Base-by-base conservation (phyloP, 768 basidiomycete species). In the Pisolithus microcarpus region DNA sequence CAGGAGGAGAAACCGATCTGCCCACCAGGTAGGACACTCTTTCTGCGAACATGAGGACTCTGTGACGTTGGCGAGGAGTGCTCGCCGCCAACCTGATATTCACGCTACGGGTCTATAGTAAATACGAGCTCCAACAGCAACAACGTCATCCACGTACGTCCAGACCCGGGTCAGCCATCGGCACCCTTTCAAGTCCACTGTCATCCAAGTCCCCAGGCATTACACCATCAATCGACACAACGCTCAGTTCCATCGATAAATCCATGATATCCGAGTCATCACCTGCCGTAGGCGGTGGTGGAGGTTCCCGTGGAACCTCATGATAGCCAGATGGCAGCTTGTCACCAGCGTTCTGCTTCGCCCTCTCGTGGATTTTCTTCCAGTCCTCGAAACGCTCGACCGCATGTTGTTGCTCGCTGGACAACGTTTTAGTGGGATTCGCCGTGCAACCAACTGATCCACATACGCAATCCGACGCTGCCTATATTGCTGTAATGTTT, bases 401-500 rank as follows among this genome's bases (percentile, higher is more conserved):
- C 28, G 90, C 87, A 56, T 85, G 84, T 61, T 94, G 84, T 67
- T 89, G 85, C 57, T 97, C 94, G 42, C 95, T 97, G 65, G 28
- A n/a, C 46, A 46, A 44, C 28, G 7, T 24, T 16, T 19, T 16
- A 16, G 36, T 65, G 37, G 58, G 47, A 10, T 38, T 4, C 21
- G 23, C 48, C 19, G 7, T 19, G n/a, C n/a, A 51, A 46, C 26
- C 40, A 51, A 10, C 18, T 49, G 13, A 21, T 39, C 34, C 13
- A 80, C 92, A 51, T 58, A 96, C 94, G 85, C 82, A 43, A 86
- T 74, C 69, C 85, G 87, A 50, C 82, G 80, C 63, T 89, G 86
- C 70, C 89, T 95, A 70, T 95, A 98, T 55, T 92, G 89, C 43
- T 87, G 87, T 77, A 97, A 84, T 48, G 87, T 82, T 57, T 89